Evolutionary conservation across 192 early-diverging fungal species (phyloP), one percentile per base, ranked within the genome.

Genomic region (Coemansia sp.): DNA sequence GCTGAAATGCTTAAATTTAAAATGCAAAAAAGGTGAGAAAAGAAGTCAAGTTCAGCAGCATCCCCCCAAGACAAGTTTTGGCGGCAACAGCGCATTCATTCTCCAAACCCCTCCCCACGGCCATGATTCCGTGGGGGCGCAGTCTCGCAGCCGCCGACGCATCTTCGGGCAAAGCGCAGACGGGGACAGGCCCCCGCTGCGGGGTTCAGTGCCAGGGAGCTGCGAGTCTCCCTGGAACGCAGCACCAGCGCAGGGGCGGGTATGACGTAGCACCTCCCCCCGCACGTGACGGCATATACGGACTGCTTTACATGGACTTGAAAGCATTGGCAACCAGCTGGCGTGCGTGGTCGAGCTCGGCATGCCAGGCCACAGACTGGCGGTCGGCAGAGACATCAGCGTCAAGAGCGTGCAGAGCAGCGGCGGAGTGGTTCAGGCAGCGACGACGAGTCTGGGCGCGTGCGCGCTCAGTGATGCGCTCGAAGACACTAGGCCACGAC

Each of bases 401-500:
- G 21, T 52, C 67, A 23, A 73, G 60, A 44, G 63, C 76, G 61
- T 61, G 76, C 64, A 73, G 63, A 30, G 49, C 56, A 2, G 67
- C 56, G 14, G 71, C 68, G 1, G 76, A 60, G 10, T 55, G 49
- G n/a, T 79, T 71, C 9, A 79, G 76, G 71, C 76, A 79, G 58
- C 76, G 76, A 26, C 76, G 71, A 47, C 58, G 65, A 12, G 71
- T 67, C 67, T 65, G 71, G 19, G 76, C 71, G 26, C 57, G 76
- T 5, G 67, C 54, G 54, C 76, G 76, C 63, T 53, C 71, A 50
- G 69, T 57, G 38, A 79, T 79, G 48, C 76, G 67, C 30, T 58
- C 48, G 31, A 73, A 72, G n/a, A 73, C 78, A 30, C 65, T 48
- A 16, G 78, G 78, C 78, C 78, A 81, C 30, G 78, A 81, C 2